Base-by-base conservation (phyloP, 2,329 filamentous ascomycete genomes). In the Trichoderma atroviride region DNA sequence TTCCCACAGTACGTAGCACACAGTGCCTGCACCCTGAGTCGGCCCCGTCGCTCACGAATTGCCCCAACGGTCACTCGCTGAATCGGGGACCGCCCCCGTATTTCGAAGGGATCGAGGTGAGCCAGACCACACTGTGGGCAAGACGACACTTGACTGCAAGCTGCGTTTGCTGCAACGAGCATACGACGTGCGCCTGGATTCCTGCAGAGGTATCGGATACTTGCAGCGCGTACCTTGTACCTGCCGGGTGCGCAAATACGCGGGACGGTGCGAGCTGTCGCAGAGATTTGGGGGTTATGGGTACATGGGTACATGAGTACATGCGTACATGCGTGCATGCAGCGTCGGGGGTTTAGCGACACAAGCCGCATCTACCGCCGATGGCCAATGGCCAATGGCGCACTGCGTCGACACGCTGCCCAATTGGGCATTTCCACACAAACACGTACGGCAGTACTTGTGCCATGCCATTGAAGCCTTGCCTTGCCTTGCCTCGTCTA, bases 321-420 rank as follows among this genome's bases (percentile, higher is more conserved):
- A n/a, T n/a, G 37, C 2, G 16, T 19, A 43, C 37, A 7, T 19
- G 40, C 40, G 3, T 35, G 33, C 40, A 43, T 43, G 40, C 40
- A 43, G 40, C 19, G 40, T 19, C 16, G 40, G 40, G 47, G 47
- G n/a, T 24, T 22, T 24, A 50, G 22, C 47, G n/a, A 24, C 47
- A 13, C 29, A 62, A 33, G 60, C 60, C 60, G 60, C 60, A 62
- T 53, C 29, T 52, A 11, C 43, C 29, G 60, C 60, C 60, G 43
- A 35, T 14, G 29, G 33, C 43, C 59, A 52, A 62, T 62, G n/a
- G 24, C 43, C 60, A 52, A 62, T 62, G 43, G 59, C 27, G 37
- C 16, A 43, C 16, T 7, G 5, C 37, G 59, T 27, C 29, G 27
- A 37, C 13, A n/a, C 16, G 24, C 59, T 62, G 50, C 40, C 59